A percentile compares a stretch with the other conserved stretches of the same genome.
phyloP scores from a whole-genome alignment of 768 basidiomycete species.

The Mycena chlorophos region DNA sequence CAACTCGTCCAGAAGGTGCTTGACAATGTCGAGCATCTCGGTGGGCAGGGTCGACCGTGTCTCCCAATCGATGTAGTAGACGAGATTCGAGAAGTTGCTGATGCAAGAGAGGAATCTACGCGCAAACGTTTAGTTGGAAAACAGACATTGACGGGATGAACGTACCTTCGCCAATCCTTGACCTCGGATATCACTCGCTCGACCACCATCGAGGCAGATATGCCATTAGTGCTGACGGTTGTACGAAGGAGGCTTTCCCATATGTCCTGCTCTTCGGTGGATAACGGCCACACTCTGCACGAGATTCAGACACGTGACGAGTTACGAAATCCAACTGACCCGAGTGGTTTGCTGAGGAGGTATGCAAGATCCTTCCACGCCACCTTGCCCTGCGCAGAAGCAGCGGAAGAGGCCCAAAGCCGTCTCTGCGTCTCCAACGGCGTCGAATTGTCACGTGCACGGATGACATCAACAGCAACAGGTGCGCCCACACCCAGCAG shows the following conservation, averaged over 20 bases:
- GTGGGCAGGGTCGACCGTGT: slow-evolving; percentile 21
- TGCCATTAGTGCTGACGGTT: slow-evolving; percentile 25
- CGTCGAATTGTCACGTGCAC: slow-evolving; percentile 29
- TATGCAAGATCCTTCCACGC: slow-evolving; percentile 44
- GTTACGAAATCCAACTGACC: slow-evolving; percentile 34
- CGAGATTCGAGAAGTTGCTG: slow-evolving; percentile 24
- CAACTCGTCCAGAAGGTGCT: slow-evolving; percentile 32
- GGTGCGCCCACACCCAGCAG: slow-evolving; percentile 46
- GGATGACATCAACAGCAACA: slow-evolving; percentile 36
- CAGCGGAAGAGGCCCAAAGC: slow-evolving; percentile 50
- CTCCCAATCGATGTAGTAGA: slow-evolving; percentile 26
- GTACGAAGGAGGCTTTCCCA: slow-evolving; percentile 44
- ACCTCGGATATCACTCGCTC: slow-evolving; percentile 28
- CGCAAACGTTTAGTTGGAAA: background rate
- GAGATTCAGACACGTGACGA: slow-evolving; percentile 9
- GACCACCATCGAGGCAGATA: slow-evolving; percentile 25
- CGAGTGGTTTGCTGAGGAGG: slow-evolving; percentile 49
- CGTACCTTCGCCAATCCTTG: slow-evolving; percentile 22
- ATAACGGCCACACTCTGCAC: slow-evolving; percentile 48
- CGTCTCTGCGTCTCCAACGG: slow-evolving; percentile 38
- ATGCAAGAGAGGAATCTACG: slow-evolving; percentile 28
- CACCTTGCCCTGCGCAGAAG: slow-evolving; percentile 28
- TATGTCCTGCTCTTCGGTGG: slow-evolving; percentile 37
- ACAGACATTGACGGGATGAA: background rate
- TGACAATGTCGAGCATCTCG: slow-evolving; percentile 30